Base-by-base conservation (phyloP, 306 rosid genomes). In the Quercus ilex region DNA sequence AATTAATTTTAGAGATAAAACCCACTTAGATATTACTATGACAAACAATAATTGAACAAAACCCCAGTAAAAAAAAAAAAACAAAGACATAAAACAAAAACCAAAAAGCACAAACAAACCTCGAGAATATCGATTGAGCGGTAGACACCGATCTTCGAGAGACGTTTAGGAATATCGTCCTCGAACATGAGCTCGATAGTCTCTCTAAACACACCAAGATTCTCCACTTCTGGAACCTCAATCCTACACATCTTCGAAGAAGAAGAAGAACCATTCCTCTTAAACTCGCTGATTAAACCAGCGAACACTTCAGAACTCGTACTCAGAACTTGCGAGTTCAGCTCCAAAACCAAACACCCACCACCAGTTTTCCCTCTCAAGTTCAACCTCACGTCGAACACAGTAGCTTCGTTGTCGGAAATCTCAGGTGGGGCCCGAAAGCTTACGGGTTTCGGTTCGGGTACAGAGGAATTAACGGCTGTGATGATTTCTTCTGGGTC, bases 101-200 rank as follows among this genome's bases (percentile, higher is more conserved):
- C 23, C 46, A 5, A 6, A 7, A 69, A 38, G 59, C n/a, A 8
- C 55, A 14, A 75, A 86, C 79, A 74, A 71, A 94, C 98, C 98
- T 92, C 97, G 64, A 94, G 91, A 78, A 94, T 82, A 43, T 94
- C 94, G 77, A 94, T 92, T 78, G 85, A 90, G 78, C 97, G 86
- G 80, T 67, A 90, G 41, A 87, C 97, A 57, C 98, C 98, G 64
- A 90, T 82, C 71, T 81, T 88, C 17, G 78, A 33, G 41, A 94
- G 97, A 1, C 84, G 82, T 41, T 83, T 90, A 33, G 92, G 80
- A 69, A 92, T 70, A 26, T 86, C 88, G 30, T 90, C 92, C 60
- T 94, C 98, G 58, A 94, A 94, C 98, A 94, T 94, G 30, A 94
- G 92, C 72, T 94, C 97, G 75, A 94, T 85, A 28, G 93, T 89